Base-by-base conservation (phyloP, 2,329 filamentous ascomycete genomes). In the Xylariales sp. region DNA sequence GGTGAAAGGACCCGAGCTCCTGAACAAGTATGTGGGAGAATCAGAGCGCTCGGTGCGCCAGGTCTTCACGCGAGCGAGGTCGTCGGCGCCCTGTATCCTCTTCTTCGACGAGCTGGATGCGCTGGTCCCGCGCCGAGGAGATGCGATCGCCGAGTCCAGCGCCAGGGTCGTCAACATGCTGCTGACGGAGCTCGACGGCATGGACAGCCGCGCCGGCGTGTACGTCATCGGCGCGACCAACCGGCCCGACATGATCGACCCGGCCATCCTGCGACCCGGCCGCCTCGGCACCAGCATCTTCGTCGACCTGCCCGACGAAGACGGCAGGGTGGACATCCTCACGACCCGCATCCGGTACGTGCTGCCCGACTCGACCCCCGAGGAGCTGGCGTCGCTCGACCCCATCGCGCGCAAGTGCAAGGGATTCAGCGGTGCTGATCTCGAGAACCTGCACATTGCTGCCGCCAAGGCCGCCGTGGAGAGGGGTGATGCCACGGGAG, bases 41-140 rank as follows among this genome's bases (percentile, higher is more conserved):
- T 94, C 88, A 6, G 93, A 98, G 65, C 84, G 91, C 10, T 88
- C 90, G 1, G 85, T 98, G 2, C 82, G 93, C 16, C 88, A 95
- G 58, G 85, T 97, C 1, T 98, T 98, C 62, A 79, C 83, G 46
- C 83, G 91, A 13, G 93, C 93, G 1, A 79, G 90, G 36, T 85
- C 85, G 1, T 91, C 85, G 6, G 77, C 89, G 1, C 93, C 93
- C 1, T 97, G 91, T 56, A 88, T 98, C 38, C 83, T 98, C 41
- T 97, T 98, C 75, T 97, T 98, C 57, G 93, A 98, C 59, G 93
- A 98, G 65, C 76, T 98, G 37, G 93, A 98, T 62, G 91, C 93
- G 1, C 70, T 98, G 3, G 90, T 93, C 0, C 90, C 91, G 0
- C 82, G 82, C 36, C 81, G 93, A 38, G 88, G 91, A 54, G 85